Base-by-base conservation (phyloP, 768 basidiomycete genomes). In the Hysterangium stoloniferum region DNA sequence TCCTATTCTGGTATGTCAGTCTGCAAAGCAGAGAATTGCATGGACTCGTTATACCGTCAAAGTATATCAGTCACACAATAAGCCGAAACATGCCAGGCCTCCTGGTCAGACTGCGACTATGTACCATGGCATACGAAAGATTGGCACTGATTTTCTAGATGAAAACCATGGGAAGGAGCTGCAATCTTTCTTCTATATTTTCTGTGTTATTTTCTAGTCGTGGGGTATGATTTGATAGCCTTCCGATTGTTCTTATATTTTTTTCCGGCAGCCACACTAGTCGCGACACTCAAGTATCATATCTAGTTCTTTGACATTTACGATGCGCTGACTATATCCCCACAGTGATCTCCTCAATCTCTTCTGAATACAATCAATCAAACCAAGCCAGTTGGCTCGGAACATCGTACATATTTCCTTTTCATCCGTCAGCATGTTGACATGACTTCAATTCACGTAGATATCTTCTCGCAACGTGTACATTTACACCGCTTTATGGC, bases 321-420 rank as follows among this genome's bases (percentile, higher is more conserved):
- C 46, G 25, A 35, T 15, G 19, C 25, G 40, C 24, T 57, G 32
- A 34, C 31, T 13, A 11, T 38, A n/a, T n/a, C 38, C 34, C 36
- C n/a, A 19, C 38, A 88, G 86, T 90, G 69, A 60, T 89, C 22
- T 78, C 83, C 1, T 79, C 82, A 12, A 88, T 89, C 52, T 87
- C 84, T 1, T 88, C 85, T 0, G 84, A 88, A 43, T 88, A 87
- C 59, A 66, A 82, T 53, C 79, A 76, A 58, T 83, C 85, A 4
- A 79, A 88, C 60, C 82, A 89, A 63, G 84, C 83, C 0, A 83
- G 82, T 59, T 89, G 87, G 88, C 73, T 90, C 9, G 87, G 87
- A 38, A 89, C 88, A 33, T 71, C 83, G 82, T 86, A 65, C 59
- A 71, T 15, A 45, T 6, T n/a, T n/a, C n/a, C n/a, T n/a, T n/a